Evolutionary conservation across 768 basidiomycete species (phyloP), one percentile per base, ranked within the genome.

Genomic region (Holtermannia corniformis): DNA sequence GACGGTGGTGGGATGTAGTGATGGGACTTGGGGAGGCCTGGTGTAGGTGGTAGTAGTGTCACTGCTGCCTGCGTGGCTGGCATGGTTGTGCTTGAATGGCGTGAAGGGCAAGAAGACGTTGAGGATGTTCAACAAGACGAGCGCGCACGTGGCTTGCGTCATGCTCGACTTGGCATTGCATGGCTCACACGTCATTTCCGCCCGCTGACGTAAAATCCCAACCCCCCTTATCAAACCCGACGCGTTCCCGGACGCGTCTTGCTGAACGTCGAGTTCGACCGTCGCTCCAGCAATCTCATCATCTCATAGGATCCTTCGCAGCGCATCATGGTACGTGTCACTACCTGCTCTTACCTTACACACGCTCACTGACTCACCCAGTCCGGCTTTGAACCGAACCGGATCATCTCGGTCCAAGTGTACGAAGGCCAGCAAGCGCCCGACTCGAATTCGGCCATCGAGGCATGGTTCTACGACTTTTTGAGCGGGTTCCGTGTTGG

Each of bases 331-430:
- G n/a, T n/a, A n/a, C n/a, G n/a, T n/a, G n/a, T n/a, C n/a, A n/a
- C n/a, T n/a, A n/a, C n/a, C n/a, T n/a, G n/a, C 32, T 37, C 32
- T 7, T 16, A 37, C 10, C 32, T 37, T 20, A 44, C 16, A 44
- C 43, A 44, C 7, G n/a, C n/a, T n/a, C n/a, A n/a, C n/a, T n/a
- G n/a, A 22, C 46, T 26, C 25, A 7, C 10, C 50, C 52, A 91
- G 89, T 89, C 88, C 61, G 87, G 87, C 54, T 93, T 88, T 65
- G 89, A 93, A 63, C 77, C 79, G 22, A 83, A 89, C 73, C 80
- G 79, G 54, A 80, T 90, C 24, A 91, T 84, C 72, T 82, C 84
- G 0, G 84, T 93, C 45, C 79, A 85, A 14, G 84, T 90, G 1
- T 82, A 87, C 61, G 82, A 84, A 59, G 73, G 76, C 5, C 75